Percentiles rank a stretch among this genome's conserved stretches.
phyloP scores from a whole-genome alignment of 1,284 basidiomycete genomes.

The Ceratobasidium sp. region DNA sequence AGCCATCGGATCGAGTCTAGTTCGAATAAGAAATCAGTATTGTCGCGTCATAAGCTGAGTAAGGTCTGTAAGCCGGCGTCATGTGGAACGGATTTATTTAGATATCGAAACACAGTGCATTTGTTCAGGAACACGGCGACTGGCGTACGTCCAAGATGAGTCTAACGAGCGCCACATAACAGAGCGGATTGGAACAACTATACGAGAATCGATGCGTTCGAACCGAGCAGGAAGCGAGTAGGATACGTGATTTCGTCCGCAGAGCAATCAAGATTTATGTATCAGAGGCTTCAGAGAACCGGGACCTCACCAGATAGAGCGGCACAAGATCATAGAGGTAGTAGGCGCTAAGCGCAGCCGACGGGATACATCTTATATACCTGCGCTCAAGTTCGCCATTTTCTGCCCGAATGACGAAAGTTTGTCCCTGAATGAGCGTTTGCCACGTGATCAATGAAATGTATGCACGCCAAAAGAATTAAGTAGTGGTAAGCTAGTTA shows the following conservation, averaged over 20 bases:
- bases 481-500: too few species aligned
- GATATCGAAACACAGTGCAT: too few species aligned
- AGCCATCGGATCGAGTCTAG: not conserved
- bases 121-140: not conserved
- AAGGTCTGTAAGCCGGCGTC: not conserved
- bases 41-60: not conserved
- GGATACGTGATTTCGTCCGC: not conserved
- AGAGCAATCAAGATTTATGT: not conserved
- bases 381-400: not conserved
- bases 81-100: not conserved
- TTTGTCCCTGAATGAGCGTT: not conserved
- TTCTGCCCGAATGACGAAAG: constrained; percentile 14
- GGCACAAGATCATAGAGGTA: not conserved
- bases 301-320: not conserved
- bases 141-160: not conserved
- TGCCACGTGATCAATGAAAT: constrained; percentile 1
- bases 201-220: not conserved
- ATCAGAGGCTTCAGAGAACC: not conserved
- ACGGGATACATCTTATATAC: not conserved
- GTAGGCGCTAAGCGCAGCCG: not conserved
- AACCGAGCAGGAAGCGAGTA: constrained; percentile 5
- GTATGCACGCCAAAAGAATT: not conserved
- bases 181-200: not conserved
- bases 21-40: not conserved
- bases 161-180: not conserved